Evolutionary conservation across 2,329 filamentous ascomycete species (phyloP).

Genomic region (Pseudogymnoascus sp.): DNA sequence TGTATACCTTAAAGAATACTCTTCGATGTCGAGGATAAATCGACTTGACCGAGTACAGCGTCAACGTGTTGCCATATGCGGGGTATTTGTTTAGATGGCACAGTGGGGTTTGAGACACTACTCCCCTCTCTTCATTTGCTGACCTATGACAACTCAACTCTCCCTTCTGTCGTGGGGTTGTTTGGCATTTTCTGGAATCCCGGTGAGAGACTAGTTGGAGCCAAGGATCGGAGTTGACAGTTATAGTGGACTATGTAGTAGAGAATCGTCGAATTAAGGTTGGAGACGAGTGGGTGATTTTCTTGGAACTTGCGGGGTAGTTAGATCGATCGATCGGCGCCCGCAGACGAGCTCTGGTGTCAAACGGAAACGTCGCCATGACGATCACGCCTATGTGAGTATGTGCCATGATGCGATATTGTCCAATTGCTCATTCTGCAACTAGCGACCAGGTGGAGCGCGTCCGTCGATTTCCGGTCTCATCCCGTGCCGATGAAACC

Average conservation of each 20-base stretch:
- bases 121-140: not conserved
- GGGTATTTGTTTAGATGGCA: not conserved
- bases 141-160: not conserved
- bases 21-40: not conserved
- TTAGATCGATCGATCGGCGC: not conserved
- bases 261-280: not conserved
- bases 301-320: not conserved
- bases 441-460: not conserved
- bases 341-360: not conserved
- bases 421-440: not conserved
- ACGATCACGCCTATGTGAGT: not conserved
- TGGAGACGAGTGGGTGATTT: not conserved
- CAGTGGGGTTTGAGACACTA: not conserved
- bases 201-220: not conserved
- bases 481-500: not conserved
- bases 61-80: not conserved
- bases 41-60: not conserved
- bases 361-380: not conserved
- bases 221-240: not conserved
- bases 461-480: not conserved
- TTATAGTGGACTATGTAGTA: not conserved
- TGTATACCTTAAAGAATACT: not conserved
- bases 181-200: not conserved
- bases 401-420: not conserved
- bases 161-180: not conserved